phyloP scores from a whole-genome alignment of 164 flowering plant genomes.

The Berberis thunbergii region DNA sequence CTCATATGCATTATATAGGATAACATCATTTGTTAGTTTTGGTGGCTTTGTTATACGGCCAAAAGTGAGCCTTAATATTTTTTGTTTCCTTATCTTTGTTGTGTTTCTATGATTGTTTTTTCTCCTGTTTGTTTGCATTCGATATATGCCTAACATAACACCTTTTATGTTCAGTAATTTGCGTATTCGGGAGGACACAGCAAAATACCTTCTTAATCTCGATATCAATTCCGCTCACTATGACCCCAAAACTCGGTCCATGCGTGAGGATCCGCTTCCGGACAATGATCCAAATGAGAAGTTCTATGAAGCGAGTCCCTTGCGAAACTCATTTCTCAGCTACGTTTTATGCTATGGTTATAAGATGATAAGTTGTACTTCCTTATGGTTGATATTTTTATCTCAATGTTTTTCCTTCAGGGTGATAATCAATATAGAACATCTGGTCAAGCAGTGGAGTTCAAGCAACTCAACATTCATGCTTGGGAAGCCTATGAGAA shows the following conservation, averaged over 20 bases:
- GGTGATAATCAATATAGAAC: constrained; percentile 67
- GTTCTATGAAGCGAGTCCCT: constrained; percentile 48
- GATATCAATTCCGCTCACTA: constrained; percentile 84
- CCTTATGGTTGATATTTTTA: not conserved
- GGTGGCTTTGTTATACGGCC: too few relatives aligned
- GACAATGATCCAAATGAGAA: constrained; percentile 84
- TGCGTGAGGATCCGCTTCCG: constrained; percentile 94
- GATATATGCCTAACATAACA: not conserved
- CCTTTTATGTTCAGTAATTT: constrained; percentile 39
- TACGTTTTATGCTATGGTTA: not conserved
- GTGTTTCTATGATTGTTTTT: not conserved
- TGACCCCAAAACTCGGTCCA: constrained; percentile 84
- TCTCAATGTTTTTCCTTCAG: constrained; percentile 15
- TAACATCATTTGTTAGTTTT: too few relatives aligned
- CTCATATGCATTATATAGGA: too few relatives aligned
- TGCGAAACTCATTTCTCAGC: not conserved
- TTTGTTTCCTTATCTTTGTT: not conserved
- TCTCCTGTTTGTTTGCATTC: not conserved
- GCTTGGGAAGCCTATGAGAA: constrained; percentile 78
- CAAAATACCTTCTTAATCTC: constrained; percentile 83
- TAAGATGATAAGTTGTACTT: not conserved
- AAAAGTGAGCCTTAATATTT: too few relatives aligned
- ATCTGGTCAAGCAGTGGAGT: constrained; percentile 77
- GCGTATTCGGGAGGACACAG: constrained; percentile 92
- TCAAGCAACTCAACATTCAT: constrained; percentile 63